Evolutionary conservation across 768 basidiomycete species (phyloP).

Genomic region (Kwoniella botswanensis): DNA sequence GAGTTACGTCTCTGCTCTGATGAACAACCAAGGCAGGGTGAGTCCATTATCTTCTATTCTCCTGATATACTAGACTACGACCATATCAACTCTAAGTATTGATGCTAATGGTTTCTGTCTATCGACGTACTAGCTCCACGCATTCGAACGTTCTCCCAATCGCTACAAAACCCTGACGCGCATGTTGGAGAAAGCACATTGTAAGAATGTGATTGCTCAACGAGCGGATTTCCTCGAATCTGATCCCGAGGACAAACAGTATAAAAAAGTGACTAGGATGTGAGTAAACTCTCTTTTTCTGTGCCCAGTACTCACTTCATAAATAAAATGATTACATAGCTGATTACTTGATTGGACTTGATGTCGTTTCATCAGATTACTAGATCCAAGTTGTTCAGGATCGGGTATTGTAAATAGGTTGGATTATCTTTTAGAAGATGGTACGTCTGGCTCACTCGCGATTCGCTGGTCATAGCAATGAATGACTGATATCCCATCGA

Average conservation of each 20-base stretch:
- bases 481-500: slow-evolving; percentile 60
- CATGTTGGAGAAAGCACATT: slow-evolving; percentile 85
- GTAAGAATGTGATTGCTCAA: slow-evolving; percentile 75
- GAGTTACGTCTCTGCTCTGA: slow-evolving; percentile 85
- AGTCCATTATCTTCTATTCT: slow-evolving; percentile 24
- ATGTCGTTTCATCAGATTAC: slow-evolving; percentile 63
- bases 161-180: slow-evolving; percentile 80
- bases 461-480: not conserved
- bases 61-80: not conserved
- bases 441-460: slow-evolving; percentile 59
- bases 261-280: slow-evolving; percentile 80
- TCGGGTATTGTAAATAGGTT: slow-evolving; percentile 90
- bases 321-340: too few relatives aligned
- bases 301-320: slow-evolving; percentile 7
- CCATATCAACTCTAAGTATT: not conserved
- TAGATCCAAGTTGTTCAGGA: slow-evolving; percentile 96
- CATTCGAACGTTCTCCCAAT: slow-evolving; percentile 84
- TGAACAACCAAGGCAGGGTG: slow-evolving; percentile 81
- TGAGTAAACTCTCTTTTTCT: slow-evolving; percentile 59
- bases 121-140: slow-evolving; percentile 63
- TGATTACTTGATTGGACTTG: not conserved
- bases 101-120: slow-evolving; percentile 57
- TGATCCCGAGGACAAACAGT: slow-evolving; percentile 71
- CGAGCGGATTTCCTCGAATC: slow-evolving; percentile 82
- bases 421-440: slow-evolving; percentile 78